These are phyloP conservation scores for Cyclotella kingstonii DNA, from an alignment of 108 stramenopile genomes.

Conservation along the genomic window DNA sequence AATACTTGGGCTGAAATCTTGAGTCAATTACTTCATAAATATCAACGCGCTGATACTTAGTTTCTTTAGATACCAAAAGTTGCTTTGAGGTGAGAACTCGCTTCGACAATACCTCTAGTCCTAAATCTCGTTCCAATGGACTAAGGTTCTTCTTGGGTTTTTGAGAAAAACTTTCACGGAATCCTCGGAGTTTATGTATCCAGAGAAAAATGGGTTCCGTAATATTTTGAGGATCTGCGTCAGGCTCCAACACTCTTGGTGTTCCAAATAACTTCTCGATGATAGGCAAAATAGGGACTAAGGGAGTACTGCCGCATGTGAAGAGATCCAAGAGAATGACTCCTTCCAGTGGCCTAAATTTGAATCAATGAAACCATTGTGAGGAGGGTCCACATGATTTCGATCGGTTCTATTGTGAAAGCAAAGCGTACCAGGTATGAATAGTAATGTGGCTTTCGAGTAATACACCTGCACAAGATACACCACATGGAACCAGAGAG, in stretches of 20 bases:
- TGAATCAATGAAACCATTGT: slow-evolving; percentile 38
- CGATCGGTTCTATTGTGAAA: not conserved
- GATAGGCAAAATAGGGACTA: slow-evolving; percentile 58
- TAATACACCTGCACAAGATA: slow-evolving; percentile 69
- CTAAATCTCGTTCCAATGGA: slow-evolving; percentile 28
- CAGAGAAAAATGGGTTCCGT: slow-evolving; percentile 41
- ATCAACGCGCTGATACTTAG: slow-evolving; percentile 31
- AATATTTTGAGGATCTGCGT: slow-evolving; percentile 3
- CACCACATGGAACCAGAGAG: slow-evolving; percentile 59
- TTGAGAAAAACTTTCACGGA: slow-evolving; percentile 22
- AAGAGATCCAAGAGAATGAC: slow-evolving; percentile 74
- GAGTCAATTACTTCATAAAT: slow-evolving; percentile 62
- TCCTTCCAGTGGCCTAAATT: slow-evolving; percentile 78
- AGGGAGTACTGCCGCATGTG: slow-evolving; percentile 52
- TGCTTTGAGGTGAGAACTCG: slow-evolving; percentile 14
- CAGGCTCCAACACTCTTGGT: not conserved
- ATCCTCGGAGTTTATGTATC: slow-evolving; percentile 69
- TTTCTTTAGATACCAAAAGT: slow-evolving; percentile 34
- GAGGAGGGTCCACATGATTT: not conserved
- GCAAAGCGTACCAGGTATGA: not conserved
- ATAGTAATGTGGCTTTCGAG: slow-evolving; percentile 42
- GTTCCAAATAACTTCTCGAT: slow-evolving; percentile 55
- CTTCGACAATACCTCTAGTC: slow-evolving; percentile 2
- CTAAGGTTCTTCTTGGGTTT: not conserved
- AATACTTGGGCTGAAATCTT: slow-evolving; percentile 13